Evolutionary conservation across 2,329 filamentous ascomycete genomes (phyloP).

Genomic region (Colletotrichum simmondsii): DNA sequence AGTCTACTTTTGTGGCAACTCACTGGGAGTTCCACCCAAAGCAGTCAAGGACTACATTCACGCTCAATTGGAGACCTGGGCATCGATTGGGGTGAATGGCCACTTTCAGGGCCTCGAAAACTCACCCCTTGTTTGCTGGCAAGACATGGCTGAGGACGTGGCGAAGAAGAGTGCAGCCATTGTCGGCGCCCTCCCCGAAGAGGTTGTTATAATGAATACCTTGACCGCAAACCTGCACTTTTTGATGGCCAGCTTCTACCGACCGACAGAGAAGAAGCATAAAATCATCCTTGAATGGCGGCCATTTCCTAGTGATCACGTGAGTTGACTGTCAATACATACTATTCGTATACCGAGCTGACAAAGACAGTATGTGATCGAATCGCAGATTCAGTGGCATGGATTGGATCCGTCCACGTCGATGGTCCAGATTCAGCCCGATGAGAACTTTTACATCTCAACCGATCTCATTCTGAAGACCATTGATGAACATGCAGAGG

Average conservation of each 20-base stretch:
- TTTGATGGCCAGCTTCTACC: slow-evolving; percentile 86
- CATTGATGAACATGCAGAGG: slow-evolving; percentile 75
- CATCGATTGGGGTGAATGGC: slow-evolving; percentile 83
- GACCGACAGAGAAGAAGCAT: slow-evolving; percentile 70
- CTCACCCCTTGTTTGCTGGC: slow-evolving; percentile 77
- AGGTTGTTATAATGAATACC: slow-evolving; percentile 91
- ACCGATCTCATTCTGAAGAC: slow-evolving; percentile 73
- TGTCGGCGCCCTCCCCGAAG: slow-evolving; percentile 77
- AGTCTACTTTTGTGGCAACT: slow-evolving; percentile 85
- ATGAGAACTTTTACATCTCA: slow-evolving; percentile 66
- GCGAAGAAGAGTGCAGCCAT: slow-evolving; percentile 76
- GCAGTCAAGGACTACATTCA: slow-evolving; percentile 73
- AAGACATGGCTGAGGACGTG: slow-evolving; percentile 82
- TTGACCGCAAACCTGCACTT: slow-evolving; percentile 85
- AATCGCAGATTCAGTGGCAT: slow-evolving; percentile 82
- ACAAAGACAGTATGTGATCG: slow-evolving; percentile 75
- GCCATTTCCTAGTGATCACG: slow-evolving; percentile 88
- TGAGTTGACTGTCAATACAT: slow-evolving; percentile 48
- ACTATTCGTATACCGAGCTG: neutral
- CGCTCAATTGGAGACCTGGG: slow-evolving; percentile 85
- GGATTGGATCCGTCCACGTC: slow-evolving; percentile 72
- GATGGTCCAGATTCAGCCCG: slow-evolving; percentile 80
- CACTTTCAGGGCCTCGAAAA: slow-evolving; percentile 79
- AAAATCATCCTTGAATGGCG: slow-evolving; percentile 92
- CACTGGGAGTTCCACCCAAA: slow-evolving; percentile 79